These are phyloP conservation scores for Phtheirospermum japonicum DNA, from an alignment of 257 asterid genomes.

Conservation along the genomic window DNA sequence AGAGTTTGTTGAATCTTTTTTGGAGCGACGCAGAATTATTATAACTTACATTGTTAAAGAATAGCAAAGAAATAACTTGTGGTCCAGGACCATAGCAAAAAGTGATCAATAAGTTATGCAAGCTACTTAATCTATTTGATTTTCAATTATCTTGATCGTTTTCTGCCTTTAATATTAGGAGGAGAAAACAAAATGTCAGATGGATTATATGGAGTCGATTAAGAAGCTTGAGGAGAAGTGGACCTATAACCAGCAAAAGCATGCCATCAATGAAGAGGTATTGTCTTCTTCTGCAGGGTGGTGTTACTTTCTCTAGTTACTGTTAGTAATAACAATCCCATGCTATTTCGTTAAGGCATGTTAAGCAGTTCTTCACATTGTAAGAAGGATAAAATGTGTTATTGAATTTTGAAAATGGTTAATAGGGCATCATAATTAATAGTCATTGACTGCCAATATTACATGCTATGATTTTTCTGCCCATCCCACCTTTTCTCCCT, in stretches of 20 bases:
- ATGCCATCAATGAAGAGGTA: slow-evolving; percentile 71
- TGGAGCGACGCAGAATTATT: neutral
- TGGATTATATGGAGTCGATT: slow-evolving; percentile 97
- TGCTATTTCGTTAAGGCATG: no score
- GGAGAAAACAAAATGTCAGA: slow-evolving; percentile 93
- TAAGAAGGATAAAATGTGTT: no score
- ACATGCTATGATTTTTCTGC: neutral
- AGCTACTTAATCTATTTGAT: no score
- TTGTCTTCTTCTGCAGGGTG: slow-evolving; percentile 17
- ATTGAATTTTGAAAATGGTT: no score
- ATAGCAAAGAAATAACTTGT: neutral
- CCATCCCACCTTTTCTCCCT: neutral
- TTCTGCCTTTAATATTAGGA: slow-evolving; percentile 46
- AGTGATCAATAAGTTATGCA: no score
- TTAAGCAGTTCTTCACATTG: neutral
- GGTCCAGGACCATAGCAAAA: slow-evolving; percentile 7
- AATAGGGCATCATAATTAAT: slow-evolving; percentile 1
- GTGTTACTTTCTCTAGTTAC: neutral
- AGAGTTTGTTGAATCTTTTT: slow-evolving; percentile 21
- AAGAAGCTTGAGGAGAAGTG: slow-evolving; percentile 97
- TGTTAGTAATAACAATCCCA: no score
- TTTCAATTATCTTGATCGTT: slow-evolving; percentile 11
- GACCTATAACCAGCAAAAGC: slow-evolving; percentile 76
- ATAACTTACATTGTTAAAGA: neutral
- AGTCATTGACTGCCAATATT: neutral